Conservation (phyloP, 2,329 filamentous ascomycete species). For the Cordyceps cateniannulata region DNA sequence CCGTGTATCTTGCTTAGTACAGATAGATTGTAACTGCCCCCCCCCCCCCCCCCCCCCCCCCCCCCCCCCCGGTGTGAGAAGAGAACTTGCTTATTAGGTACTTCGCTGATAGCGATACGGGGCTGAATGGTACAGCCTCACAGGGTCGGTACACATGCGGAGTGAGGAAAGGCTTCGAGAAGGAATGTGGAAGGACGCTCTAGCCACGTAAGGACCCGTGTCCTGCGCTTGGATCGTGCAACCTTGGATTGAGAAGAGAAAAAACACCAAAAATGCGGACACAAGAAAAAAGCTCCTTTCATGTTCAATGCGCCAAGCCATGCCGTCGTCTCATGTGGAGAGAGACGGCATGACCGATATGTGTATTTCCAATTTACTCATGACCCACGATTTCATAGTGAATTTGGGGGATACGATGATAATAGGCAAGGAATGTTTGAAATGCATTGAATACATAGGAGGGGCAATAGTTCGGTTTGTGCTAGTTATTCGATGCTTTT, state of each 20-base stretch:
- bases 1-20: too few species aligned
- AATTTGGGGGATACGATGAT: background rate
- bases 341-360: background rate
- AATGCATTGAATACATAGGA: background rate
- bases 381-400: background rate
- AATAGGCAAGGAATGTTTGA: background rate
- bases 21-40: too few species aligned
- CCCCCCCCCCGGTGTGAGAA: too few species aligned
- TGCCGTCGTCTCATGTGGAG: background rate
- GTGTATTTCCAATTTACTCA: background rate
- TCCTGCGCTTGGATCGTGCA: background rate
- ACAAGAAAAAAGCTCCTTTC: background rate
- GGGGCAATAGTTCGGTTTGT: too few species aligned
- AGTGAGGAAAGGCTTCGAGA: conserved; percentile 3
- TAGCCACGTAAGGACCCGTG: background rate
- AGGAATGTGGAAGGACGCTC: conserved; percentile 5
- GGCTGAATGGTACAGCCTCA: background rate
- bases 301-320: background rate
- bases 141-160: background rate
- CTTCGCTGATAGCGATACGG: too few species aligned
- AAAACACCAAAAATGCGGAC: too few species aligned
- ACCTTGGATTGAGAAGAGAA: background rate
- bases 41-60: too few species aligned
- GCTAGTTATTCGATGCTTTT: too few species aligned
- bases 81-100: too few species aligned